These are phyloP conservation scores for Venturia effusa DNA, from an alignment of 2,329 filamentous ascomycete species.

Conservation along the genomic window DNA sequence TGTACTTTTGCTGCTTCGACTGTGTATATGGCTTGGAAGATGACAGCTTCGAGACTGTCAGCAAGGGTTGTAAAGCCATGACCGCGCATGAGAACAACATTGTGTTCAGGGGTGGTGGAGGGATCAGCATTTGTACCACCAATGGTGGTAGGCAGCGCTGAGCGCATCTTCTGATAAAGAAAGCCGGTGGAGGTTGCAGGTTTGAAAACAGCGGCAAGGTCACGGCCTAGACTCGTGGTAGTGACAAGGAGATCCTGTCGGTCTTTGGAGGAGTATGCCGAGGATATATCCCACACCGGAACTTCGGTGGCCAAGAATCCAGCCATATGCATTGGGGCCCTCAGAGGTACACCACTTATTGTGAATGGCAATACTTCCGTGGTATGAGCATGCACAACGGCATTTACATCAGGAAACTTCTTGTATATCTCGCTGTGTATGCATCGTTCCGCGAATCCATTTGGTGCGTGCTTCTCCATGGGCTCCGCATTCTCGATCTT, in stretches of 20 bases:
- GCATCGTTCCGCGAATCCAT: conserved; percentile 29
- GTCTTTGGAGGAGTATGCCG: conserved; percentile 19
- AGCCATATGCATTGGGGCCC: conserved; percentile 30
- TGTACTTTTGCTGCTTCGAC: conserved; percentile 29
- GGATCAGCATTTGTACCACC: conserved; percentile 22
- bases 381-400: conserved; percentile 33
- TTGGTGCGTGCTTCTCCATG: conserved; percentile 23
- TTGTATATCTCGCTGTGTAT: conserved; percentile 38
- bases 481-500: conserved; percentile 29
- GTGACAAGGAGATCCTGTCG: conserved; percentile 25
- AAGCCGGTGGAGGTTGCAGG: conserved; percentile 27
- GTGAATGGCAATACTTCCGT: conserved; percentile 33
- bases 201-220: conserved; percentile 26
- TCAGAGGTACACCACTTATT: conserved; percentile 29
- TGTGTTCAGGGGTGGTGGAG: conserved; percentile 23
- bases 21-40: conserved; percentile 35
- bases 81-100: conserved; percentile 30
- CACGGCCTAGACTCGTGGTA: conserved; percentile 22
- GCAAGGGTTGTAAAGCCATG: conserved; percentile 36
- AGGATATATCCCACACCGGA: conserved; percentile 26
- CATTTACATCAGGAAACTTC: conserved; percentile 31
- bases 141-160: conserved; percentile 24
- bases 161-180: conserved; percentile 26
- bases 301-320: conserved; percentile 29
- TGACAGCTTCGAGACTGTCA: conserved; percentile 32